These are phyloP conservation scores for Botryotinia convoluta DNA, from an alignment of 2,329 filamentous ascomycete species.

Conservation along the genomic window DNA sequence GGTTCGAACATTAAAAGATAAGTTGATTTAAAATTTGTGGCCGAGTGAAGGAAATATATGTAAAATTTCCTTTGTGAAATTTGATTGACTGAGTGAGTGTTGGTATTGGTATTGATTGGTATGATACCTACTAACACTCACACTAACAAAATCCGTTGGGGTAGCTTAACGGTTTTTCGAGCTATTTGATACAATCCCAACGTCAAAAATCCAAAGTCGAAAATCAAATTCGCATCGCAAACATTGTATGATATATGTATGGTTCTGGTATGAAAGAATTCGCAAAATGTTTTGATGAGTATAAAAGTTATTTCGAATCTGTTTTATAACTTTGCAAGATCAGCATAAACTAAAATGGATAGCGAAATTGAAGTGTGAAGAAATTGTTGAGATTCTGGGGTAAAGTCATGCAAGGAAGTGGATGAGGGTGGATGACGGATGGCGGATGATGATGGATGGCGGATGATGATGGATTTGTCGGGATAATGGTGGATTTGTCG, in stretches of 20 bases:
- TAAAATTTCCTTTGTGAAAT: neutral
- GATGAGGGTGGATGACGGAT: neutral
- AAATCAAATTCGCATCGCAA: neutral
- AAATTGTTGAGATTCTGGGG: constrained; percentile 17
- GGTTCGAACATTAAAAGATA: neutral
- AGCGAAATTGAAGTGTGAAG: neutral
- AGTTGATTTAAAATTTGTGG: neutral
- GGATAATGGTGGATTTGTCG: neutral
- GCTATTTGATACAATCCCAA: neutral
- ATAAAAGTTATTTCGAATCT: neutral
- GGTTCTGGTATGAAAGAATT: neutral
- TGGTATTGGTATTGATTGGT: neutral
- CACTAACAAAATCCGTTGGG: constrained; percentile 13
- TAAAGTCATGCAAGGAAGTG: constrained; percentile 12
- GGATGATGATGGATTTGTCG: neutral
- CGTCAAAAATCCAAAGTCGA: neutral
- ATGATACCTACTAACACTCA: neutral
- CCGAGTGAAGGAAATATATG: neutral
- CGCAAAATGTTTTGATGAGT: neutral
- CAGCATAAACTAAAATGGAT: neutral
- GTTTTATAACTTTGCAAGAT: neutral
- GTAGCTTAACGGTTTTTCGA: neutral
- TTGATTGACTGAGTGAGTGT: neutral
- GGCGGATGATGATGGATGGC: neutral
- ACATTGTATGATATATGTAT: neutral